Evolutionary conservation across 2,329 filamentous ascomycete genomes (phyloP), one percentile per base, ranked within the genome.

Genomic region (Leptosphaerulina australis): DNA sequence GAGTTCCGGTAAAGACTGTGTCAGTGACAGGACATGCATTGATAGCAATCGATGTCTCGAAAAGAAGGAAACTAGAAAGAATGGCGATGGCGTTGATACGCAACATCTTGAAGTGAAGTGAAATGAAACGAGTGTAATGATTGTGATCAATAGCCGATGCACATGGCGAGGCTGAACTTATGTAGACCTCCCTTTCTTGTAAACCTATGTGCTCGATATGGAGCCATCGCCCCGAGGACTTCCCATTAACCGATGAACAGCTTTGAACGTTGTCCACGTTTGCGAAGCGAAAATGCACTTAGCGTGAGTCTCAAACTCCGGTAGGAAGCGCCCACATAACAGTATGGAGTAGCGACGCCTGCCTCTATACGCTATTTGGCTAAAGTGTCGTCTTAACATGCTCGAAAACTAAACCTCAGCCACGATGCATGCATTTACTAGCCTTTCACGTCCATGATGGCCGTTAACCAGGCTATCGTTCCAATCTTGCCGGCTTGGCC

Each of bases 11-110:
- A 30, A 54, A 61, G 17, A 61, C 48, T 24, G 53, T 55, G 36
- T 65, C 62, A 14, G 54, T 44, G 20, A 22, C 43, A 30, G 62
- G 60, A 39, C 62, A 65, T 20, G 50, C 56, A 44, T 65, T 64
- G 21, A 65, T 51, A 34, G 51, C 57, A 26, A 44, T 22, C 7
- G 56, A 50, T 25, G 53, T 44, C 10, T 59, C 35, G 28, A 63
- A 52, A 44, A 64, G 53, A 58, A 47, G 21, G 39, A 55, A 47
- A 44, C 50, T 39, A 22, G 53, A 57, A 44, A 62, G 20, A 29
- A 63, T 17, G 15, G 28, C 44, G 41, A 60, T 30, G 31, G 48
- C 22, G 31, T 50, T 55, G 40, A 53, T 37, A 37, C 40, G 37
- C 43, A 57, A 30, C 60, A 64, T 64, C 24, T 20, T 59, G 45